Evolutionary conservation across 768 basidiomycete species (phyloP).

Genomic region (Termitomyces sp.): DNA sequence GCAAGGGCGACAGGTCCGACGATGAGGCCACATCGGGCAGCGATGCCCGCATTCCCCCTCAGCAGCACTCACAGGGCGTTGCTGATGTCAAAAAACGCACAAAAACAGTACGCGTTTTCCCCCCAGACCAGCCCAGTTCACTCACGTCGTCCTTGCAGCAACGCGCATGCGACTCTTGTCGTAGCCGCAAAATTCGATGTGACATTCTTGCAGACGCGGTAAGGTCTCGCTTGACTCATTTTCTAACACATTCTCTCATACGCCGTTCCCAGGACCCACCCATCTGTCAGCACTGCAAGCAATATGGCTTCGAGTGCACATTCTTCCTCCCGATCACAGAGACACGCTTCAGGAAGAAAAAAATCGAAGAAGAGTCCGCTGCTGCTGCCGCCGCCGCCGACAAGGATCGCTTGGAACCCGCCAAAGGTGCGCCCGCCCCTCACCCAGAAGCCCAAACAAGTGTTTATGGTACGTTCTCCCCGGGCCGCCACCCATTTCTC

Average conservation of each 20-base stretch:
- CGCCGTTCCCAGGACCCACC: conserved; percentile 53
- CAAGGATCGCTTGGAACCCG: conserved; percentile 33
- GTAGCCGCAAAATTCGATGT: conserved; percentile 91
- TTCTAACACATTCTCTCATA: background rate
- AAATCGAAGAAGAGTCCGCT: conserved; percentile 60
- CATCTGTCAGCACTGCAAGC: conserved; percentile 91
- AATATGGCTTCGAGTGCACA: conserved; percentile 91
- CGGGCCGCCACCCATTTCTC: conserved; percentile 1
- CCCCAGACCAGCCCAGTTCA: background rate
- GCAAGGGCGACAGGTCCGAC: conserved; percentile 46
- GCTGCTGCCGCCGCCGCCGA: conserved; percentile 21
- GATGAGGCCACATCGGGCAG: conserved; percentile 54
- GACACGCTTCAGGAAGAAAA: conserved; percentile 98
- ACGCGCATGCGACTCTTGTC: conserved; percentile 89
- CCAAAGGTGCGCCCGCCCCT: conserved; percentile 32
- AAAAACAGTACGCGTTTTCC: conserved; percentile 61
- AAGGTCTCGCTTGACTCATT: background rate
- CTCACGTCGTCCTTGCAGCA: conserved; percentile 28
- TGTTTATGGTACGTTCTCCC: conserved; percentile 50
- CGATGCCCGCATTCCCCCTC: conserved; percentile 31
- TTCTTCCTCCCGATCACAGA: conserved; percentile 99
- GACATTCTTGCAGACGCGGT: conserved; percentile 75
- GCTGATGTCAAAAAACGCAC: conserved; percentile 82
- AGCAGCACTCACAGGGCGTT: conserved; percentile 20
- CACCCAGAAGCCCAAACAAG: conserved; percentile 42